Base-by-base conservation (phyloP, 1,284 basidiomycete genomes). In the Boletus sp. region DNA sequence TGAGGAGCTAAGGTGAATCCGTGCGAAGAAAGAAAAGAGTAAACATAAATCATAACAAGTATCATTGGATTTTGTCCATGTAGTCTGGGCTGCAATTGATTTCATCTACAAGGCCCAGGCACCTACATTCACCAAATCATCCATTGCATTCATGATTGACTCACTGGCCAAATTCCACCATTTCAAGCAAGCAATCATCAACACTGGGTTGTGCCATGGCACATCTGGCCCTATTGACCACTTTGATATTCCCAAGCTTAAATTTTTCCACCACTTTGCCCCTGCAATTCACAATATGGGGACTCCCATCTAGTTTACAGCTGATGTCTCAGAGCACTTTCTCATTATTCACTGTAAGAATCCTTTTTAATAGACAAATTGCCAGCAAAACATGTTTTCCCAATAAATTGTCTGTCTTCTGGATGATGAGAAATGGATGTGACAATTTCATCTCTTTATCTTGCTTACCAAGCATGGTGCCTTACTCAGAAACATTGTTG, bases 401-500 rank as follows among this genome's bases (percentile, higher is more conserved):
- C 46, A 56, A 9, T 35, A 56, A 17, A 49, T 56, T 2, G 9
- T 56, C 5, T 27, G 23, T 13, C 3, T 61, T 2, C 19, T 65
- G 6, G 55, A 65, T 30, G n/a, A 31, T 6, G 46, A 61, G 19
- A 46, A 65, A 57, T 1, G 21, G 1, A 63, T 61, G 43, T 11
- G 31, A 5, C 56, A 56, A 28, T 63, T 55, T 11, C 38, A 63
- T 27, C 27, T 63, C 1, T 55, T 53, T 1, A 40, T 43, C 1
- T 48, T 65, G 23, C 59, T 64, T 17, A 11, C 21, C 3, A 23
- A 55, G 1, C 10, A 6, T 23, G 17, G 44, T 7, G 43, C 50
- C 6, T 35, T 43, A 8, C 62, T 65, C 27, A 46, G 21, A 16
- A 65, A 63, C 44, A 21, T 58, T 11, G 21, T 59, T 6, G 44